Base-by-base conservation (phyloP, 768 basidiomycete species). In the Suillus bovinus region DNA sequence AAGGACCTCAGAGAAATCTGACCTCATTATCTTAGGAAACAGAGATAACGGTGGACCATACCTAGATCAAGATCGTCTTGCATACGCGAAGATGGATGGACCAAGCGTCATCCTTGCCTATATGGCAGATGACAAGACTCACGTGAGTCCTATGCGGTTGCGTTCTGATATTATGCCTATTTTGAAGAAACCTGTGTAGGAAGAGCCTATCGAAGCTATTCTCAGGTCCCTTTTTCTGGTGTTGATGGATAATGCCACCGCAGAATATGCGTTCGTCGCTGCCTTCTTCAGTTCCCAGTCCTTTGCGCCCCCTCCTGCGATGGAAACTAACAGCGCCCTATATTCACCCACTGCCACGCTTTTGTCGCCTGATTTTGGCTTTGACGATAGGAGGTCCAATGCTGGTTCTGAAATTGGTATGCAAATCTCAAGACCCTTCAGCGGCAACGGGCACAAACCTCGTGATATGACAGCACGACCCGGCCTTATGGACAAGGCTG, bases 161-260 rank as follows among this genome's bases (percentile, higher is more conserved):
- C 55, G 34, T 47, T 58, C 14, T 61, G 11, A 20, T 14, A 20
- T 17, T 46, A 47, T 11, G 58, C 59, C 47, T 53, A 66, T 61
- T 71, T 57, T 61, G 67, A 24, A 66, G 20, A 49, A 36, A 66
- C 42, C 17, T 27, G 24, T 42, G 55, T 73, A 90, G 96, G 92
- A 85, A 86, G 89, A 91, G 67, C 85, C 90, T 0, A 73, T 89
- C 1, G 97, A 99, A 77, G 89, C 89, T 0, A 79, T 98, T 27
- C 81, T 94, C 65, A 87, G 96, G 29, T 96, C 96, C 0, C 78
- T 94, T 29, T 78, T 94, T 54, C 79, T 99, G 58, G 96, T 97
- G 58, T 85, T 99, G 63, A 88, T 96, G 84, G 95, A 98, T 78
- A 99, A 99, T 70, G 89, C 93, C 4, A 91, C 91, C 1, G 86